A percentile compares a stretch with the other conserved stretches of the same genome.
Conservation (phyloP, 2,329 filamentous ascomycete genomes). For the Seiridium unicorne region DNA sequence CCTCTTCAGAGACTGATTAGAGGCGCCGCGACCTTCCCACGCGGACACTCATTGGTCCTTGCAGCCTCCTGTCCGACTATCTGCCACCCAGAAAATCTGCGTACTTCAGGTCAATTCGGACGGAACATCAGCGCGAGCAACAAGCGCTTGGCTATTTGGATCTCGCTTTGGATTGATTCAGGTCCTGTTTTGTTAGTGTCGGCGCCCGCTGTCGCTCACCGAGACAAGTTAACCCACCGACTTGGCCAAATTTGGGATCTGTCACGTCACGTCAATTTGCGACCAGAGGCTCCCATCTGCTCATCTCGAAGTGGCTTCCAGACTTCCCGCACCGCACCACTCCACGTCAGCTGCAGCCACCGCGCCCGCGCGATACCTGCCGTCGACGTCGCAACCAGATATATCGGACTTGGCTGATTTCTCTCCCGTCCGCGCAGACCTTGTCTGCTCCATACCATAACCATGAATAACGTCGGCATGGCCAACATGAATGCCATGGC, state of each 20-base stretch:
- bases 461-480: slow-evolving; percentile 68
- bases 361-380: not conserved
- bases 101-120: not conserved
- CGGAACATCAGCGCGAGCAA: not conserved
- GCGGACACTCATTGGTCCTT: not conserved
- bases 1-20: not conserved
- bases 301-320: slow-evolving; percentile 4
- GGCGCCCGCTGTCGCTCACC: slow-evolving; percentile 5
- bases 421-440: slow-evolving; percentile 27
- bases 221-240: slow-evolving; percentile 6
- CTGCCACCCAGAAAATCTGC: not conserved
- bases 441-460: slow-evolving; percentile 34
- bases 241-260: not conserved
- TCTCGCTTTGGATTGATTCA: not conserved
- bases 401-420: not conserved
- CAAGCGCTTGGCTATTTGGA: not conserved
- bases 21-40: not conserved
- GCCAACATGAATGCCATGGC: slow-evolving; percentile 67
- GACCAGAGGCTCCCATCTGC: not conserved
- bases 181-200: slow-evolving; percentile 1
- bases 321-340: not conserved
- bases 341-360: not conserved
- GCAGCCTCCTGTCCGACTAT: not conserved
- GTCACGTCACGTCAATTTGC: slow-evolving; percentile 3
- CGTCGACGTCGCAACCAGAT: not conserved